phyloP scores from a whole-genome alignment of 768 basidiomycete genomes.

The Suillus discolor region DNA sequence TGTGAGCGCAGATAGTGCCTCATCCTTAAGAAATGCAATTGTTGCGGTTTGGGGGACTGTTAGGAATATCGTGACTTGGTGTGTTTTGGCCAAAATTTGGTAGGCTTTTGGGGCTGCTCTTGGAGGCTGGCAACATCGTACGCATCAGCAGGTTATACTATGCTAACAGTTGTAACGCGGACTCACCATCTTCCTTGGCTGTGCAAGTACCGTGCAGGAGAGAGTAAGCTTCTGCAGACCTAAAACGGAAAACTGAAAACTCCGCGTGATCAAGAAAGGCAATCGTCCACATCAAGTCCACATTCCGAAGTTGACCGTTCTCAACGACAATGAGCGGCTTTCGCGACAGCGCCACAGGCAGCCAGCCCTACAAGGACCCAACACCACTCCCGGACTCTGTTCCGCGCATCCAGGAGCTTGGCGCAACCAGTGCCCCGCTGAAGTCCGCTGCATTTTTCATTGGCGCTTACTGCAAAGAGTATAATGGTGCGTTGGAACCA shows the following conservation, averaged over 20 bases:
- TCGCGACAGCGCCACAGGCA: conserved; percentile 49
- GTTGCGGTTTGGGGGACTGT: conserved; percentile 56
- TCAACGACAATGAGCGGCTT: conserved; percentile 52
- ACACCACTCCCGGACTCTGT: conserved; percentile 65
- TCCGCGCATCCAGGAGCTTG: conserved; percentile 87
- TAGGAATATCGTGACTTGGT: conserved; percentile 67
- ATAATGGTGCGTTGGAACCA: conserved; percentile 71
- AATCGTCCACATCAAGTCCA: conserved; percentile 11
- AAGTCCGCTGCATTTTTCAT: conserved; percentile 98
- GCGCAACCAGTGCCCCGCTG: conserved; percentile 87
- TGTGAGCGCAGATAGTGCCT: conserved; percentile 62
- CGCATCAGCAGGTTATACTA: background rate
- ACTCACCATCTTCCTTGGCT: background rate
- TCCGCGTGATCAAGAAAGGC: conserved; percentile 23
- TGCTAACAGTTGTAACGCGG: background rate
- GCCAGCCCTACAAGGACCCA: conserved; percentile 59
- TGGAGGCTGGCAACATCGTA: conserved; percentile 42
- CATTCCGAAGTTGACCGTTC: conserved; percentile 23
- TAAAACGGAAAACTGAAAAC: conserved; percentile 19
- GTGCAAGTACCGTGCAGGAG: background rate
- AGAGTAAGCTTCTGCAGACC: background rate
- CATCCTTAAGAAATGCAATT: conserved; percentile 60
- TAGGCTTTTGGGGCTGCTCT: conserved; percentile 62
- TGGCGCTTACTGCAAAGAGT: conserved; percentile 93
- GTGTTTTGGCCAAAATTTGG: conserved; percentile 72